Evolutionary conservation across 179 eudicot species (phyloP).

Genomic region (Dionaea muscipula): DNA sequence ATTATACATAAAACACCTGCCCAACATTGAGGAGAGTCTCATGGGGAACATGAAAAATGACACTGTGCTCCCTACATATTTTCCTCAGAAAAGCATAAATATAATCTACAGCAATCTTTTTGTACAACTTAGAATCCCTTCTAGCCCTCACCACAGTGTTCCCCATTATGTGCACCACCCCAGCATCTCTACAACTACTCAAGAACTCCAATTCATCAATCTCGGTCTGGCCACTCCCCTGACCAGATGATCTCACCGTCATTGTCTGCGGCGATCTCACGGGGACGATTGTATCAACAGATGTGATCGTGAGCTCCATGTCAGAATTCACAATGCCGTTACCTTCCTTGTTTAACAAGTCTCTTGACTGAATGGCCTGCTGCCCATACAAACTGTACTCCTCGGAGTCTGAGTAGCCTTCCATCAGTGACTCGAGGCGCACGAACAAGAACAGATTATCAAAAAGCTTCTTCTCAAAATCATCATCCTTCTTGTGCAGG

Average conservation of each 20-base stretch:
- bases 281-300: conserved; percentile 15
- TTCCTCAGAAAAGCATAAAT: conserved; percentile 89
- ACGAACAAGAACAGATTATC: too few relatives aligned
- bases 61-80: conserved; percentile 94
- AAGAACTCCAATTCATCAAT: conserved; percentile 71
- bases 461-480: too few relatives aligned
- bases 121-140: conserved; percentile 39
- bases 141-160: conserved; percentile 78
- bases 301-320: conserved; percentile 20
- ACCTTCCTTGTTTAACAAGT: too few relatives aligned
- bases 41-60: conserved; percentile 87
- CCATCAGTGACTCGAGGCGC: too few relatives aligned
- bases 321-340: conserved; percentile 9
- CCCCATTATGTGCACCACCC: conserved; percentile 91
- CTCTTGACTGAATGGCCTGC: too few relatives aligned
- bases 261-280: conserved; percentile 16
- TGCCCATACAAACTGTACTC: too few relatives aligned
- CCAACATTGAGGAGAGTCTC: conserved; percentile 89
- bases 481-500: too few relatives aligned
- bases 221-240: conserved; percentile 40
- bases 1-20: conserved; percentile 73
- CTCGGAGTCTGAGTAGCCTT: too few relatives aligned
- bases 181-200: conserved; percentile 65
- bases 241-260: conserved; percentile 29
- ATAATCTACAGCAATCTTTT: conserved; percentile 77